Conservation (phyloP, 495 filamentous ascomycete genomes). For the Penicillium samsonianum region DNA sequence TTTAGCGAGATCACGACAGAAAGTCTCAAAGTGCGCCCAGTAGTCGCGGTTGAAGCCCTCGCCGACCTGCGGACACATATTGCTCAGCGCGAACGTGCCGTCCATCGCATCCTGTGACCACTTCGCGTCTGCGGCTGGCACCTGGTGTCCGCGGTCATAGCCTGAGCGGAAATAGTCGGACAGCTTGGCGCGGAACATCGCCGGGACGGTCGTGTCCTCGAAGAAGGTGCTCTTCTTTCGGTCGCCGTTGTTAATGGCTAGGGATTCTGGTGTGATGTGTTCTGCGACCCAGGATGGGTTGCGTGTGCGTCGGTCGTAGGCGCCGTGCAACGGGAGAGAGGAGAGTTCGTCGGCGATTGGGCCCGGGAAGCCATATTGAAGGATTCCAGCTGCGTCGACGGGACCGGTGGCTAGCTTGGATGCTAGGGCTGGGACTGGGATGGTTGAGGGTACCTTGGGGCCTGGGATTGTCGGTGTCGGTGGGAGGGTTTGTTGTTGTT, state of each 20-base stretch:
- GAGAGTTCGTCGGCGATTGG: constrained; percentile 80
- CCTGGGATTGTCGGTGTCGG: constrained; percentile 31
- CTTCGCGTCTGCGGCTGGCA: constrained; percentile 95
- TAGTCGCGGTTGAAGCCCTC: constrained; percentile 98
- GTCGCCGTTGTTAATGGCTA: constrained; percentile 73
- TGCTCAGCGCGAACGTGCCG: constrained; percentile 85
- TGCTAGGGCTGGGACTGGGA: constrained; percentile 42
- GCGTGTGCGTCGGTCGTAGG: constrained; percentile 86
- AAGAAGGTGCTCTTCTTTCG: constrained; percentile 79
- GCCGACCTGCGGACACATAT: constrained; percentile 98
- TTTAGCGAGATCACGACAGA: constrained; percentile 78
- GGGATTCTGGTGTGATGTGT: constrained; percentile 91
- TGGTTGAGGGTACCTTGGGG: constrained; percentile 29
- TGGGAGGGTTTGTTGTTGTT: constrained; percentile 42
- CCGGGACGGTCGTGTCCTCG: constrained; percentile 78
- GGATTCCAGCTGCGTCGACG: constrained; percentile 85
- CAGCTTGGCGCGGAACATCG: constrained; percentile 84
- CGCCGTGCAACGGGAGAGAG: constrained; percentile 72
- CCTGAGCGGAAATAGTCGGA: constrained; percentile 92
- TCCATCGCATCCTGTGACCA: constrained; percentile 95
- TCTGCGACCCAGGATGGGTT: constrained; percentile 96
- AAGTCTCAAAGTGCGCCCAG: constrained; percentile 98
- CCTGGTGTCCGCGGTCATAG: constrained; percentile 72
- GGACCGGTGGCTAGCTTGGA: constrained; percentile 46
- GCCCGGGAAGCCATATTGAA: constrained; percentile 96